Evolutionary conservation across 2,329 filamentous ascomycete species (phyloP).

Genomic region (Dothidotthia symphoricarpi): DNA sequence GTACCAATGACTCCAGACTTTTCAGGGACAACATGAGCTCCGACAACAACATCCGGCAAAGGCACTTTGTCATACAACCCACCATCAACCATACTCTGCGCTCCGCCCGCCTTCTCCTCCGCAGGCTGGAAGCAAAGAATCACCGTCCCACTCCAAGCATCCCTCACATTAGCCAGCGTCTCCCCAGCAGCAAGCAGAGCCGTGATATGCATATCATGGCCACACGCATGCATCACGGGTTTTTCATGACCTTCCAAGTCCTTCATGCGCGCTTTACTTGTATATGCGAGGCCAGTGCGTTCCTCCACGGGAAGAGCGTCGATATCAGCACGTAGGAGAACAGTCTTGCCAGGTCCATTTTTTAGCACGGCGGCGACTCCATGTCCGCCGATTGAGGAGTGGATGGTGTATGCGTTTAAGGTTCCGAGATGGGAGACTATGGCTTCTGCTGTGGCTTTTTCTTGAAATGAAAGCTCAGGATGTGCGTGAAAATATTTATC

Average conservation of each 20-base stretch:
- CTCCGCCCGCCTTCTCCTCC: slow-evolving; percentile 64
- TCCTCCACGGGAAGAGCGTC: slow-evolving; percentile 61
- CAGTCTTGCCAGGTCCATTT: slow-evolving; percentile 56
- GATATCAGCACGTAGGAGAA: slow-evolving; percentile 62
- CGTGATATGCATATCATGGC: slow-evolving; percentile 62
- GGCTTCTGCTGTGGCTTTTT: slow-evolving; percentile 31
- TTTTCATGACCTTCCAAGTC: slow-evolving; percentile 51
- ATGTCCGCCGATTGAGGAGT: slow-evolving; percentile 56
- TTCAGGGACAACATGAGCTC: slow-evolving; percentile 56
- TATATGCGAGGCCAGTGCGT: slow-evolving; percentile 55
- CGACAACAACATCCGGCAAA: slow-evolving; percentile 57
- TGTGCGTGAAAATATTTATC: slow-evolving; percentile 38
- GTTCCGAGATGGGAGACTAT: slow-evolving; percentile 30
- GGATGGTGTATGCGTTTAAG: slow-evolving; percentile 45
- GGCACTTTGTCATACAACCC: slow-evolving; percentile 57
- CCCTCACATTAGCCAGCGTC: slow-evolving; percentile 47
- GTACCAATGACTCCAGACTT: slow-evolving; percentile 45
- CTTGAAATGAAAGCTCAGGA: slow-evolving; percentile 40
- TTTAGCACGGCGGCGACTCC: slow-evolving; percentile 57
- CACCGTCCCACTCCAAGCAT: slow-evolving; percentile 61
- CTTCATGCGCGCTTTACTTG: slow-evolving; percentile 49
- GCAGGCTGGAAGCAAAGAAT: slow-evolving; percentile 66
- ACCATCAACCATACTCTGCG: slow-evolving; percentile 61
- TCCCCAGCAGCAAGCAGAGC: slow-evolving; percentile 57
- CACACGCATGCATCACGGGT: slow-evolving; percentile 67